Base-by-base conservation (phyloP, 2,329 filamentous ascomycete species). In the Ceratocystis diversiconidia region DNA sequence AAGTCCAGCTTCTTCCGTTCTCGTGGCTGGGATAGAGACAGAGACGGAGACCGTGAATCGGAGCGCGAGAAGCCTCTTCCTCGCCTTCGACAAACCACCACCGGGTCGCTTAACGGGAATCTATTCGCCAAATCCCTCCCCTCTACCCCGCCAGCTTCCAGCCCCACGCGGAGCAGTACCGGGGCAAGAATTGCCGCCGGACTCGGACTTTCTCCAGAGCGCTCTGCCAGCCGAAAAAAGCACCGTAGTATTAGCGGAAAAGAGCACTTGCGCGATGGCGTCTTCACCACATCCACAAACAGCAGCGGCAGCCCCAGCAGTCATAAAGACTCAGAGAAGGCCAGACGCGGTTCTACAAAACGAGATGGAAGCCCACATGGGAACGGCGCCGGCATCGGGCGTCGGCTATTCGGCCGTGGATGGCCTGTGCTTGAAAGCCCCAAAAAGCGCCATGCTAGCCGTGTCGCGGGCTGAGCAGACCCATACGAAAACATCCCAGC, bases 21-120 rank as follows among this genome's bases (percentile, higher is more conserved):
- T 17, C 57, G 65, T 30, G 61, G 61, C 46, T 48, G 64, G 17
- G 50, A 60, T 19, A 55, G 63, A 6, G 59, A 62, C 30, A 46
- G 55, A 62, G 46, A 19, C 63, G 32, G 63, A 32, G 41, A 44
- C 63, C 63, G 50, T 41, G 32, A 63, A 48, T 22, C 55, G 62
- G 65, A 67, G 65, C 63, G 57, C 28, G 62, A 67, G 65, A 62
- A 67, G 65, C 44, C 57, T 67, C 22, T 64, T 67, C 30, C 46
- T 67, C 30, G 65, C 62, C 7, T 67, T 67, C 65, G 65, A 67
- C 46, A 57, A 62, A 17, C 65, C 65, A 7, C 65, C 65, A 8
- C 41, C 32, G 65, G 65, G 65, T 48, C 62, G 65, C 52, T 46
- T 67, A 10, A 67, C 65, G 46, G 65, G 65, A 15, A 36, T 65